Base-by-base conservation (phyloP, 805 yeast genomes). In the Saccharomycopsis schoenii region DNA sequence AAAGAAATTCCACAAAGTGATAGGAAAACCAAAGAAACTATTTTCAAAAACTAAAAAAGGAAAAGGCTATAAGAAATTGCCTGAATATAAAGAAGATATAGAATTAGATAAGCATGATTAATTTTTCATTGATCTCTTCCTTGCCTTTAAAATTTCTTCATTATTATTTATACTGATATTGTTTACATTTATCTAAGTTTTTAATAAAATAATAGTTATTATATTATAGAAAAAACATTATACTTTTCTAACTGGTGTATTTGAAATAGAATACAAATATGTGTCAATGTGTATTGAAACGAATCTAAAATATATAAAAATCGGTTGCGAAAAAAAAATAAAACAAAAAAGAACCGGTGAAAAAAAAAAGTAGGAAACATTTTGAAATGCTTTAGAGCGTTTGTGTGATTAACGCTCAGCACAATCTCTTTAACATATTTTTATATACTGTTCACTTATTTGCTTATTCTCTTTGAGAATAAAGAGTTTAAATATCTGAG, bases 61-160 rank as follows among this genome's bases (percentile, higher is more conserved):
- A 58, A 72, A 67, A 60, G 61, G 61, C 9, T 78, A 78, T 61
- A 68, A 71, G 2, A 80, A 77, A 61, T 66, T 78, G 57, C 81
- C 81, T 37, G 70, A 69, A 55, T 74, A 66, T 61, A 72, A 70
- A 41, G 68, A 10, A 47, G 52, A 47, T 12, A 47, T 47, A 47
- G 52, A 47, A 47, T 21, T 47, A 47, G 52, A 47, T 47, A 47
- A 47, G 52, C 52, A 25, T 24, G 52, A 47, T 24, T 47, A 24
- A 47, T 11, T 4, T 21, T 21, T 47, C 4, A 15, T 10, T 11
- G 2, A 19, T 24, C 4, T 43, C 12, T 17, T 17, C 21, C 15
- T 24, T 24, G 14, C 21, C 21, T 14, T 47, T 25, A 15, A 24
- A 47, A 11, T 9, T 17, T 47, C 25, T 47, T 24, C 29, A 21